A percentile compares a stretch with the other conserved stretches of the same genome.
These are phyloP conservation scores for Creolimax fragrantissima DNA, from an alignment of 78 protist species.

Conservation along the genomic window DNA sequence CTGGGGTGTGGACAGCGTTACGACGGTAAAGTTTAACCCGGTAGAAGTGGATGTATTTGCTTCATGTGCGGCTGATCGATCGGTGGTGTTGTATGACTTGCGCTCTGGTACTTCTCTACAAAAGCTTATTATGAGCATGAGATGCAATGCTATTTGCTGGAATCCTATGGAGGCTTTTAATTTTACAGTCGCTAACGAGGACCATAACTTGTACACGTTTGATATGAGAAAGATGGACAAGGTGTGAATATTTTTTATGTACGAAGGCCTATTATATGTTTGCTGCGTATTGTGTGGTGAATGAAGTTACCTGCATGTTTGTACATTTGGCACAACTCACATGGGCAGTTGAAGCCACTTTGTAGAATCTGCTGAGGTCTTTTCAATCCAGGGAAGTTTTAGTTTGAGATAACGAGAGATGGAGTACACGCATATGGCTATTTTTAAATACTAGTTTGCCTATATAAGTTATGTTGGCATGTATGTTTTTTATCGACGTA, in stretches of 20 bases:
- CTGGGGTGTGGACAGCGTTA: constrained; percentile 79
- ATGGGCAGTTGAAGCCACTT: no score
- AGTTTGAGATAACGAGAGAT: no score
- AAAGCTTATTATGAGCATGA: constrained; percentile 44
- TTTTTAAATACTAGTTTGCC: no score
- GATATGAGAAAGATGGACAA: constrained; percentile 78
- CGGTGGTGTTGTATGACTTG: constrained; percentile 74
- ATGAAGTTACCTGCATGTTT: no score
- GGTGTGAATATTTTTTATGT: not conserved
- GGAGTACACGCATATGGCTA: no score
- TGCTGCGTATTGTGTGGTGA: no score
- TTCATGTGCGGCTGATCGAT: constrained; percentile 59
- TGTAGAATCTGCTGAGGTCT: no score
- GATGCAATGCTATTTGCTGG: constrained; percentile 56
- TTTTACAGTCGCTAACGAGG: constrained; percentile 81
- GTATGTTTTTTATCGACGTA: no score
- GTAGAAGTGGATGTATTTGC: constrained; percentile 49
- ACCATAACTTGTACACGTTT: constrained; percentile 81
- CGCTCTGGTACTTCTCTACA: constrained; percentile 47
- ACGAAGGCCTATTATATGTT: no score
- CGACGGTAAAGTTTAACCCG: constrained; percentile 64
- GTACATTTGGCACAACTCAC: no score
- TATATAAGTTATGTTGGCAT: no score
- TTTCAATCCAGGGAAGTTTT: no score
- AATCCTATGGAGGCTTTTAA: constrained; percentile 82